Percentiles rank a stretch among this genome's conserved stretches.
phyloP scores from a whole-genome alignment of 2,329 filamentous ascomycete genomes.

The Diaporthe vexans region DNA sequence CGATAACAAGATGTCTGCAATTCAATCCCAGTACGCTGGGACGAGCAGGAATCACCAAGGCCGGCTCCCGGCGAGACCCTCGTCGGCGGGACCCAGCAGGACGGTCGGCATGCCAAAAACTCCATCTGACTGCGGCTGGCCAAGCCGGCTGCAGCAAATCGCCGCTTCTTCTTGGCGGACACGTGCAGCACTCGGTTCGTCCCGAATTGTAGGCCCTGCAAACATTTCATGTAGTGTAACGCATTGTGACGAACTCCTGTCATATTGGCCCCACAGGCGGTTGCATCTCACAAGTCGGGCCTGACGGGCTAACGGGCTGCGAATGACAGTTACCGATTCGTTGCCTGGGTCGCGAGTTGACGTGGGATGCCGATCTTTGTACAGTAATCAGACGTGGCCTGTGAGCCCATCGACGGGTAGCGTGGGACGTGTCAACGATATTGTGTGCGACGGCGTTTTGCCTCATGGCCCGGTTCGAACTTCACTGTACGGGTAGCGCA shows the following conservation, averaged over 20 bases:
- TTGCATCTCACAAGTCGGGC: not conserved
- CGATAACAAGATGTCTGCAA: slow-evolving; percentile 13
- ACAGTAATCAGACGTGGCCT: not conserved
- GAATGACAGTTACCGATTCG: not conserved
- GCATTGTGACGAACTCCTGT: not conserved
- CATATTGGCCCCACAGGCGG: slow-evolving; percentile 46
- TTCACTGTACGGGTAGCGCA: not conserved
- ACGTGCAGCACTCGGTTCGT: slow-evolving; percentile 20
- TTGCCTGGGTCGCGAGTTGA: not conserved
- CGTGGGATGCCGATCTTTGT: slow-evolving; percentile 14
- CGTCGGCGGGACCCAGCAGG: slow-evolving; percentile 13
- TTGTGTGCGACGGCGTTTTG: not conserved
- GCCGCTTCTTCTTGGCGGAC: slow-evolving; percentile 27
- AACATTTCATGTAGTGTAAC: slow-evolving; percentile 3
- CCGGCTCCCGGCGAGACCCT: not conserved
- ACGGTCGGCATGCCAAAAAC: not conserved
- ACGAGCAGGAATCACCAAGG: not conserved
- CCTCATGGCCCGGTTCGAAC: not conserved
- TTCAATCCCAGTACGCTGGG: not conserved
- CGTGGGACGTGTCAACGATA: not conserved
- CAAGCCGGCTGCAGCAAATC: slow-evolving; percentile 16
- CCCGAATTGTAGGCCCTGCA: not conserved
- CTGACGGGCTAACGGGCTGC: not conserved
- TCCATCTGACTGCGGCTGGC: slow-evolving; percentile 5
- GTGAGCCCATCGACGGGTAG: not conserved